phyloP scores from a whole-genome alignment of 1,284 basidiomycete species.

The Ceratobasidium sp. region DNA sequence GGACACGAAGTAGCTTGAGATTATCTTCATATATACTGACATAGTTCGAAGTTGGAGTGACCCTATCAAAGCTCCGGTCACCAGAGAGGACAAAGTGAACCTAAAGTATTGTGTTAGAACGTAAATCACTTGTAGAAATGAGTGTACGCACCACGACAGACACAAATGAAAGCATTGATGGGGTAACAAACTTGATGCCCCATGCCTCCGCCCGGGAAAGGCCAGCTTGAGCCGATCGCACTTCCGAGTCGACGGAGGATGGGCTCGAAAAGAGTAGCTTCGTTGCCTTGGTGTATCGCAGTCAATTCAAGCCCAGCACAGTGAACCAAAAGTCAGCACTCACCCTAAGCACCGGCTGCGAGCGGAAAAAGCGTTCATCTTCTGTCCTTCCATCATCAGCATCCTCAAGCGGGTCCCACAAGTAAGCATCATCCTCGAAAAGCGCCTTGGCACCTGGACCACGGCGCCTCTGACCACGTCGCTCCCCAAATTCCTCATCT shows the following conservation, averaged over 20 bases:
- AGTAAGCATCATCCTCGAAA: not conserved
- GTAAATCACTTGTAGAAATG: no score
- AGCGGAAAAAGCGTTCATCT: not conserved
- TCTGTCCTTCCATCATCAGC: not conserved
- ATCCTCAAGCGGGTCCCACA: not conserved
- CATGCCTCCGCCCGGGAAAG: not conserved
- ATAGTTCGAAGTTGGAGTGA: not conserved
- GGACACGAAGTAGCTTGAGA: not conserved
- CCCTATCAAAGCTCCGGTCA: not conserved
- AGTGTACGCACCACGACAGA: not conserved
- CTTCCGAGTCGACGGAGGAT: not conserved
- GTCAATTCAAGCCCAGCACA: no score
- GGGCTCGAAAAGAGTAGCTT: not conserved
- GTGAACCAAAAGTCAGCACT: not conserved
- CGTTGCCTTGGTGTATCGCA: not conserved
- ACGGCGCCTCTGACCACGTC: not conserved
- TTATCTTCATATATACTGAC: not conserved
- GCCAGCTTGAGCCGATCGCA: not conserved
- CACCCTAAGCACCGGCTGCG: not conserved
- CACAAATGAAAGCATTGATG: not conserved
- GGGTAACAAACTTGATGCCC: not conserved
- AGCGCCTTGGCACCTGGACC: not conserved
- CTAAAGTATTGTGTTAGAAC: no score
- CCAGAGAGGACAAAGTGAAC: slow-evolving; percentile 1
- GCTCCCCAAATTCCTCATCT: not conserved